Conservation (phyloP, 2,329 filamentous ascomycete species). For the Aspergillus puulaauensis region DNA sequence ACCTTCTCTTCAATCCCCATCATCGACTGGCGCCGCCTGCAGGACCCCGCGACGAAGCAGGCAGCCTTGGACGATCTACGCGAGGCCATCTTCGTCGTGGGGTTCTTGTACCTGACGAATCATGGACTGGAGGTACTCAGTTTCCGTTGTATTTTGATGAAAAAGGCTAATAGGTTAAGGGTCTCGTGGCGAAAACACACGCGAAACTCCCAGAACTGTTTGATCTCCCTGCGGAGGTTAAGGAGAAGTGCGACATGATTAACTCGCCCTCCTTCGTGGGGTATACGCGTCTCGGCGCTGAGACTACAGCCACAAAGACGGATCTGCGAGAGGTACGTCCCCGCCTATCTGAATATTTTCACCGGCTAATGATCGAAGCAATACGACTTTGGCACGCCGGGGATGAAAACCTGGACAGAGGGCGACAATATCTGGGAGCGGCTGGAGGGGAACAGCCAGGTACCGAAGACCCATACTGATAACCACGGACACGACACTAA, state of each 20-base stretch:
- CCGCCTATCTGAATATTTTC: too few species aligned
- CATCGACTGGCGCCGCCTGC: conserved; percentile 29
- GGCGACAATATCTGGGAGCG: conserved; percentile 49
- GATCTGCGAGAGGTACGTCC: conserved; percentile 31
- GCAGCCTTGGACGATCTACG: conserved; percentile 27
- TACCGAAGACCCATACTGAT: background rate
- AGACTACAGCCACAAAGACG: conserved; percentile 32
- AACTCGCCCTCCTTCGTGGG: conserved; percentile 34
- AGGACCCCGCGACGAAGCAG: conserved; percentile 22
- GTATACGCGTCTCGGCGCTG: conserved; percentile 35
- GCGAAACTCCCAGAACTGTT: conserved; percentile 26
- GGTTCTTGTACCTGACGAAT: conserved; percentile 37
- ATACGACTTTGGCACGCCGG: conserved; percentile 42
- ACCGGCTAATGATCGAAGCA: conserved; percentile 32
- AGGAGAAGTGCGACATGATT: conserved; percentile 33
- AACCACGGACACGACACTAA: too few species aligned
- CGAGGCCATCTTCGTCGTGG: conserved; percentile 35
- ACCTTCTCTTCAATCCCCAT: conserved; percentile 32
- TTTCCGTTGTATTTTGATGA: background rate
- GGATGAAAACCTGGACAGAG: conserved; percentile 26
- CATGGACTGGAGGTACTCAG: conserved; percentile 32
- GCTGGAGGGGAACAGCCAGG: conserved; percentile 31
- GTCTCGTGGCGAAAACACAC: conserved; percentile 23
- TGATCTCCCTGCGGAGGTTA: conserved; percentile 24
- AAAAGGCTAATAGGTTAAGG: conserved; percentile 11